phyloP scores from a whole-genome alignment of 257 asterid species.

The Paulownia fortunei region DNA sequence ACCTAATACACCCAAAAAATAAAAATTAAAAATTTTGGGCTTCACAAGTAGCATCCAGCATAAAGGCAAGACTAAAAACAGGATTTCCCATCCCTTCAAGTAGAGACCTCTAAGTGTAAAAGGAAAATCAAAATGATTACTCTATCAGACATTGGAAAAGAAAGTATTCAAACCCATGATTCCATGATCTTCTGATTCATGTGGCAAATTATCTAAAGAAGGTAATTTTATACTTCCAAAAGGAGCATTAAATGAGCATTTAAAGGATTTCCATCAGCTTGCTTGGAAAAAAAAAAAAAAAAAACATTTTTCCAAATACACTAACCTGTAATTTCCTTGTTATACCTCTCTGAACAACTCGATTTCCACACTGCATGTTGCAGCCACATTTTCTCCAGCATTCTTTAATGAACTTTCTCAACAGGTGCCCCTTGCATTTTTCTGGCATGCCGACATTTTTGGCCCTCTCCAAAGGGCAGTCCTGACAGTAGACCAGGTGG shows the following conservation, averaged over 20 bases:
- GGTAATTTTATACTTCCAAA: not conserved
- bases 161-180: no score
- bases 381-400: slow-evolving; percentile 95
- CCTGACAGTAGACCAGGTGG: slow-evolving; percentile 51
- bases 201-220: not conserved
- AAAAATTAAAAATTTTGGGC: not conserved
- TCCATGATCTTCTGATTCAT: not conserved
- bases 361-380: slow-evolving; percentile 71
- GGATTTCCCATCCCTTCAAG: not conserved
- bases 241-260: not conserved
- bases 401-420: slow-evolving; percentile 75
- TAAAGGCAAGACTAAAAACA: not conserved
- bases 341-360: slow-evolving; percentile 84
- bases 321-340: slow-evolving; percentile 74
- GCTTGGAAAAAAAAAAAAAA: not conserved
- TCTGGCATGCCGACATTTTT: slow-evolving; percentile 43
- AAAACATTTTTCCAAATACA: not conserved
- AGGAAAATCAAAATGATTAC: not conserved
- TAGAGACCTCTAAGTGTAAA: not conserved
- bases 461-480: slow-evolving; percentile 84
- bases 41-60: not conserved
- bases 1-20: slow-evolving; percentile 62
- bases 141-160: not conserved
- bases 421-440: slow-evolving; percentile 67
- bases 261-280: not conserved